Percentiles rank a stretch among this genome's conserved stretches.
phyloP scores from a whole-genome alignment of 495 filamentous ascomycete genomes.

The Hypoxylon crocopeplum region DNA sequence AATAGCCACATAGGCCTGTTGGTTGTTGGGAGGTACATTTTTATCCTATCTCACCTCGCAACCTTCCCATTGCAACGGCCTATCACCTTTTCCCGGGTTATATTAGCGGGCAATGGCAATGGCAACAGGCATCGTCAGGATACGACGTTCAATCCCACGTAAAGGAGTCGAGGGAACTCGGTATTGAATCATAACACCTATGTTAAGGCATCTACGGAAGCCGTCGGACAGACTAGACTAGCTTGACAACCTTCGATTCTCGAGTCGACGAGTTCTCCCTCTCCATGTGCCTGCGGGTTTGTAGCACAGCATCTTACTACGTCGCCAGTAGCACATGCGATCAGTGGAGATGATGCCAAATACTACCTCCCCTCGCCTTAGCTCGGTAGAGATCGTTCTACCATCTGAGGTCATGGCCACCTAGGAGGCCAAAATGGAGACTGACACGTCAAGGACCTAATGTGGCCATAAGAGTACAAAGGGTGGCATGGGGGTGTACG shows the following conservation, averaged over 20 bases:
- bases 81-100: constrained; percentile 1
- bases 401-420: constrained; percentile 34
- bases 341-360: constrained; percentile 28
- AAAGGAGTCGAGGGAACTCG: neutral
- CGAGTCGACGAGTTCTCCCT: constrained; percentile 11
- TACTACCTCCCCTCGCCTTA: constrained; percentile 35
- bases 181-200: constrained; percentile 9
- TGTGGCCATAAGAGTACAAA: constrained; percentile 38
- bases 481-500: constrained; percentile 36
- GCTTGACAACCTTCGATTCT: constrained; percentile 21
- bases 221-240: constrained; percentile 14
- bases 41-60: constrained; percentile 14
- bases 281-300: constrained; percentile 24
- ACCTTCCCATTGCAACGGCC: constrained; percentile 1
- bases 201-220: constrained; percentile 14
- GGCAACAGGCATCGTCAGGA: constrained; percentile 10
- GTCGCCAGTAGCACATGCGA: constrained; percentile 28
- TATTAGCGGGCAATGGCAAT: constrained; percentile 14
- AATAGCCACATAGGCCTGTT: constrained; percentile 18
- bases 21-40: constrained; percentile 18
- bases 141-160: constrained; percentile 6
- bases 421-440: constrained; percentile 28
- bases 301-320: constrained; percentile 40
- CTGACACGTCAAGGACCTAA: constrained; percentile 36
- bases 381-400: constrained; percentile 35